Evolutionary conservation across 495 filamentous ascomycete species (phyloP).

Genomic region (Daldinia vernicosa): DNA sequence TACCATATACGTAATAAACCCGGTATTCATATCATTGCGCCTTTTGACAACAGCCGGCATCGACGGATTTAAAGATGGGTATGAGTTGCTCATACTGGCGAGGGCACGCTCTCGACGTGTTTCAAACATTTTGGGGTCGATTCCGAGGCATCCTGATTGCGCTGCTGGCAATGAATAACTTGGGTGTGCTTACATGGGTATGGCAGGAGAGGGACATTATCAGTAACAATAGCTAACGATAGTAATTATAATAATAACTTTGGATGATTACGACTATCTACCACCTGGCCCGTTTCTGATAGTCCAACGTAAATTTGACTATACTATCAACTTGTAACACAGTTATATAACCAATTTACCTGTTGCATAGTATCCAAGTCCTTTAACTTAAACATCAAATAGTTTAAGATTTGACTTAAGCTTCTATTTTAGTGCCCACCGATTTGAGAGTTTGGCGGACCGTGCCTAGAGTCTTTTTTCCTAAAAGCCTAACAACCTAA

Average conservation of each 20-base stretch:
- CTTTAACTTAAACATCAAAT: background rate
- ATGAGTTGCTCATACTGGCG: constrained; percentile 20
- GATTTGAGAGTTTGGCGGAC: constrained; percentile 16
- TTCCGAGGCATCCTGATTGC: constrained; percentile 27
- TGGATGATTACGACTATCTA: constrained; percentile 18
- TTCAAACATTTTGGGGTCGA: constrained; percentile 30
- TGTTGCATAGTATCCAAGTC: background rate
- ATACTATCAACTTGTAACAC: constrained; percentile 7
- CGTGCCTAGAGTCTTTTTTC: constrained; percentile 15
- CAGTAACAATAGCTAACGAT: constrained; percentile 4
- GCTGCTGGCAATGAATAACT: background rate
- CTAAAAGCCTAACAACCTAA: background rate
- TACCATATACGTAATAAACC: constrained; percentile 12
- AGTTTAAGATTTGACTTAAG: constrained; percentile 7
- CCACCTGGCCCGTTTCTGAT: background rate
- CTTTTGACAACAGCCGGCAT: constrained; percentile 34
- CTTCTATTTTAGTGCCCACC: constrained; percentile 25
- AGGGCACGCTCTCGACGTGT: constrained; percentile 14
- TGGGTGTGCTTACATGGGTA: constrained; percentile 30
- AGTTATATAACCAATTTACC: constrained; percentile 1
- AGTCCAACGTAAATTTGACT: background rate
- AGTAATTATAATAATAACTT: constrained; percentile 5
- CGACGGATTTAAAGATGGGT: constrained; percentile 25
- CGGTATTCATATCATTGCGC: constrained; percentile 28
- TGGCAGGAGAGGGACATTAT: background rate